Base-by-base conservation (phyloP, 2,329 filamentous ascomycete species). In the Sphaerulina musiva region DNA sequence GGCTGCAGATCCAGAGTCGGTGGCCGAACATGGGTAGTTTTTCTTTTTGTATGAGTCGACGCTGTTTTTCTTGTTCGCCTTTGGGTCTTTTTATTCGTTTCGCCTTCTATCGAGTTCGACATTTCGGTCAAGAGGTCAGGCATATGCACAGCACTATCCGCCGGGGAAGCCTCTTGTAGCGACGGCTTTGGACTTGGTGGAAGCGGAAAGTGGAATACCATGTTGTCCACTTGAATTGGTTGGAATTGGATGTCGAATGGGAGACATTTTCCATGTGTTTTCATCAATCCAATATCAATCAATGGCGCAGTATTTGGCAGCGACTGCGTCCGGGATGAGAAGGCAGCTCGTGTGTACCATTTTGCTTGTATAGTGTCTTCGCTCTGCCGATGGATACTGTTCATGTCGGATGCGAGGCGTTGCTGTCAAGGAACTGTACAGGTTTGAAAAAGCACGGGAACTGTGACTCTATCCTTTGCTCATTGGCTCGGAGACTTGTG, bases 181-280 rank as follows among this genome's bases (percentile, higher is more conserved):
- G 43, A 36, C 29, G 36, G 10, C 17, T 51, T 43, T 4, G 48
- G 40, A 17, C 36, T 29, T 6, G 49, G 48, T 8, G 53, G 53
- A 12, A 56, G 32, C 11, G 53, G 53, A 14, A 56, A 56, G 17
- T 56, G 53, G 17, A 51, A 56, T 12, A 56, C 44, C 20, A 52
- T 40, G 12, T 52, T 56, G n/a, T 52, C 53, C 6, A 56, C 38
- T 47, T 52, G 44, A 31, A 42, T 46, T n/a, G 53, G 53, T 42
- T 45, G 45, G 31, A 56, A 56, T 23, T 48, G 39, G 32, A 56
- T 38, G 36, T 47, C 48, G 34, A 43, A 42, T 9, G 53, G 53
- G 29, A 56, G 40, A 38, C 53, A 52, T 41, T 43, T 51, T 10
- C 29, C 53, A 48, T 56, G 53, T 29, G 53, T 56, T 29, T 56